Conservation (phyloP, 805 yeast genomes). For the Starmera pachycereana region DNA sequence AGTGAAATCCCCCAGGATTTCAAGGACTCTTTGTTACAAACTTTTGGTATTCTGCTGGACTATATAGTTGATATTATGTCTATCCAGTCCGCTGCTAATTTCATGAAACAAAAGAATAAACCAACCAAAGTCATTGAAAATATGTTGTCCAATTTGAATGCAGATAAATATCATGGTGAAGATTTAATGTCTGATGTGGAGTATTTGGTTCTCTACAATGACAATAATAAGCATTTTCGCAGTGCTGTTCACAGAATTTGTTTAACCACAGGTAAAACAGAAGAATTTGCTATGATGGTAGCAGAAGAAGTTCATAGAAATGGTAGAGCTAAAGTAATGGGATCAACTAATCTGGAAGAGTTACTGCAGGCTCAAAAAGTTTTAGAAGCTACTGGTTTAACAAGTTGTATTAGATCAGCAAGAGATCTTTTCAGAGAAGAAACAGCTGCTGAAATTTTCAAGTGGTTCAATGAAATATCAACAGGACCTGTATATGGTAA, state of each 20-base stretch:
- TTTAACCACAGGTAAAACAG: constrained; percentile 51
- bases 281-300: constrained; percentile 63
- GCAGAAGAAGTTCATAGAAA: constrained; percentile 47
- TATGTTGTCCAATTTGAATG: constrained; percentile 15
- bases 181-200: constrained; percentile 13
- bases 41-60: constrained; percentile 42
- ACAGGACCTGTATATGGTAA: constrained; percentile 42
- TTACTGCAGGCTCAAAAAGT: constrained; percentile 44
- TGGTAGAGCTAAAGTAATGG: constrained; percentile 63
- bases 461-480: constrained; percentile 55
- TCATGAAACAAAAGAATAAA: constrained; percentile 7
- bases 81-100: constrained; percentile 21
- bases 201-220: constrained; percentile 57
- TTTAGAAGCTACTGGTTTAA: constrained; percentile 53
- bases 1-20: constrained; percentile 34
- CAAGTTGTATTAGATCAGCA: constrained; percentile 53
- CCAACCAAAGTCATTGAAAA: too few species aligned
- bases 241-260: constrained; percentile 64
- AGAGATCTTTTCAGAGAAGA: constrained; percentile 73
- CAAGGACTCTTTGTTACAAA: constrained; percentile 23
- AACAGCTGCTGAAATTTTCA: constrained; percentile 60
- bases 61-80: constrained; percentile 53
- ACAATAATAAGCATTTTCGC: constrained; percentile 62
- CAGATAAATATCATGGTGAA: constrained; percentile 30
- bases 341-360: constrained; percentile 39